phyloP scores from a whole-genome alignment of 805 yeast genomes.

The Kazachstania kunashirensis region DNA sequence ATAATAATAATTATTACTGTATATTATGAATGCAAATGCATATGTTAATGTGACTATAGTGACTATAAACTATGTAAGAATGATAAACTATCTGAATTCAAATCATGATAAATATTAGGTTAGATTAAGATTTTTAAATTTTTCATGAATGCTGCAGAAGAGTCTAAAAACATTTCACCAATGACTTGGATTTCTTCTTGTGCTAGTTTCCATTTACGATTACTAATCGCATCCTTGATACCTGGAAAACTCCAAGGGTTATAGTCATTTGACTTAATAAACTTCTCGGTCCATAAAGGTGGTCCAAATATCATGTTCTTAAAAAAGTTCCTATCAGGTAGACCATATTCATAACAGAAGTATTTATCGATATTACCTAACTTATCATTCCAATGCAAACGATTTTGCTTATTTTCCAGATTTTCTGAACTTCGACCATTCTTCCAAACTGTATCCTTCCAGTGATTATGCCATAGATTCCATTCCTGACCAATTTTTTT shows the following conservation, averaged over 20 bases:
- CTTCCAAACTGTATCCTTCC: constrained; percentile 42
- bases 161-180: constrained; percentile 28
- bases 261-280: constrained; percentile 1
- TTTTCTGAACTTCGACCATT: constrained; percentile 55
- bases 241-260: constrained; percentile 54
- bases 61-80: no score
- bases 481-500: constrained; percentile 36
- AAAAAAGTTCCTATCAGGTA: constrained; percentile 52
- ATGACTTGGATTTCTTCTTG: constrained; percentile 41
- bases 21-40: no score
- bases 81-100: no score
- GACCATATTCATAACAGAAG: constrained; percentile 36
- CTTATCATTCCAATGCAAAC: constrained; percentile 71
- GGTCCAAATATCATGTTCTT: constrained; percentile 61
- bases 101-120: no score
- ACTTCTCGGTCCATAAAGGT: constrained; percentile 45
- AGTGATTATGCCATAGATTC: constrained; percentile 45
- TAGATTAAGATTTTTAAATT: constrained; percentile 8
- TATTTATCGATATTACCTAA: constrained; percentile 43
- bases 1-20: background rate
- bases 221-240: constrained; percentile 56
- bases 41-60: no score
- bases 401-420: constrained; percentile 48
- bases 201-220: constrained; percentile 41
- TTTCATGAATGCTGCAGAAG: constrained; percentile 21